A percentile compares a stretch with the other conserved stretches of the same genome.
phyloP scores from a whole-genome alignment of 106 monocot genomes.

The Acorus calamus region DNA sequence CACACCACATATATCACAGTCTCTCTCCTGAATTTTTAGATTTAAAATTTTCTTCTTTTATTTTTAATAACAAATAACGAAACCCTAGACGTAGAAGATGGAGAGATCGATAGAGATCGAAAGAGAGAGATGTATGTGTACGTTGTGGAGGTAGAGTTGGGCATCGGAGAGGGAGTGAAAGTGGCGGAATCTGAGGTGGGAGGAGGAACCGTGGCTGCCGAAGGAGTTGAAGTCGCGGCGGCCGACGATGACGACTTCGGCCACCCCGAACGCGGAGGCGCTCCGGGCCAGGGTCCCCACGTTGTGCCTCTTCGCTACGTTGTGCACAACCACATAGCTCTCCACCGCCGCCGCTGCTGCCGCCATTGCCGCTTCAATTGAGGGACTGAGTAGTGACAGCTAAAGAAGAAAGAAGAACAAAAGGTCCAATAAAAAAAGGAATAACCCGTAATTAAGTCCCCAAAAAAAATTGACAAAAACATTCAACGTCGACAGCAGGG shows the following conservation, averaged over 20 bases:
- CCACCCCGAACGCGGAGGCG: conserved; percentile 88
- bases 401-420: no score
- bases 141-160: conserved; percentile 51
- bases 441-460: no score
- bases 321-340: conserved; percentile 82
- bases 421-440: no score
- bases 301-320: conserved; percentile 97
- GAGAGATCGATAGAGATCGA: neutral
- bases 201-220: conserved; percentile 86
- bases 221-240: conserved; percentile 97
- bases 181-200: conserved; percentile 80
- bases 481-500: conserved; percentile 96
- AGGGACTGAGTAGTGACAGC: no score
- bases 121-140: neutral
- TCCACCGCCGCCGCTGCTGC: conserved; percentile 21
- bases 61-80: no score
- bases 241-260: conserved; percentile 82
- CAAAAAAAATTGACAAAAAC: neutral
- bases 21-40: conserved; percentile 28
- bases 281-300: conserved; percentile 89
- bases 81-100: neutral
- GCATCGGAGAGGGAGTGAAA: conserved; percentile 62
- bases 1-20: conserved; percentile 84
- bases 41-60: no score
- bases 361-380: neutral